phyloP scores from a whole-genome alignment of 345 rosid genomes.

The Turnera subulata region DNA sequence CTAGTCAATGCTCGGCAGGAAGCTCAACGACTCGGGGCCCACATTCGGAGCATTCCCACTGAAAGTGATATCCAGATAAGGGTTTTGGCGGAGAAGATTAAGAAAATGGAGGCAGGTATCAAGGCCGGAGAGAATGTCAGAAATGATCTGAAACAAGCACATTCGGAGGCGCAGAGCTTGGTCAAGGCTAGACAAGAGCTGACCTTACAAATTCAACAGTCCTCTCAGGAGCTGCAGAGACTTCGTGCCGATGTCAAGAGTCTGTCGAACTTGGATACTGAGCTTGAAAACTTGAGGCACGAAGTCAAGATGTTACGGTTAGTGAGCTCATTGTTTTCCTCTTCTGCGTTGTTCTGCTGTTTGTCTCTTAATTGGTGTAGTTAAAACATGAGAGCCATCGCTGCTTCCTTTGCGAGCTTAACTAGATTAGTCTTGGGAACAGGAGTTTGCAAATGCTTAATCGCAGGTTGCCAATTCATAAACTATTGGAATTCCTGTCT shows the following conservation, averaged over 20 bases:
- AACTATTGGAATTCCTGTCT: neutral
- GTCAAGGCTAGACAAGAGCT: slow-evolving; percentile 59
- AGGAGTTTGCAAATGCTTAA: neutral
- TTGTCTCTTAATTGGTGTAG: neutral
- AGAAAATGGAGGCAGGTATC: slow-evolving; percentile 49
- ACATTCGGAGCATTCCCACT: slow-evolving; percentile 59
- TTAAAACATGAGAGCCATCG: neutral
- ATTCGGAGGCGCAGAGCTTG: slow-evolving; percentile 57
- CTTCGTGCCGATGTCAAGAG: slow-evolving; percentile 37
- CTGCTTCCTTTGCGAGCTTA: neutral
- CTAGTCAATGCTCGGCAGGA: slow-evolving; percentile 52
- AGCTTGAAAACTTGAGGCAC: slow-evolving; percentile 57
- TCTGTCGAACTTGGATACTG: slow-evolving; percentile 47
- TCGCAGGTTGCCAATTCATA: neutral
- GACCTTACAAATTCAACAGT: slow-evolving; percentile 46
- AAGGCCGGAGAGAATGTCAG: slow-evolving; percentile 60
- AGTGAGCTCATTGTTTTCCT: slow-evolving; percentile 16
- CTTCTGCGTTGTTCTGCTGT: neutral
- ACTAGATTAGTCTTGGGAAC: neutral
- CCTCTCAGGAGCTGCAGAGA: slow-evolving; percentile 55
- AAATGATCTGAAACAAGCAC: slow-evolving; percentile 66
- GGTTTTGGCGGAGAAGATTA: slow-evolving; percentile 56
- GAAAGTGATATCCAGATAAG: slow-evolving; percentile 77
- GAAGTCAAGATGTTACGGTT: slow-evolving; percentile 71
- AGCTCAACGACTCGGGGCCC: slow-evolving; percentile 54